Conservation (phyloP, 2,329 filamentous ascomycete genomes). For the Macroventuria anomochaeta region DNA sequence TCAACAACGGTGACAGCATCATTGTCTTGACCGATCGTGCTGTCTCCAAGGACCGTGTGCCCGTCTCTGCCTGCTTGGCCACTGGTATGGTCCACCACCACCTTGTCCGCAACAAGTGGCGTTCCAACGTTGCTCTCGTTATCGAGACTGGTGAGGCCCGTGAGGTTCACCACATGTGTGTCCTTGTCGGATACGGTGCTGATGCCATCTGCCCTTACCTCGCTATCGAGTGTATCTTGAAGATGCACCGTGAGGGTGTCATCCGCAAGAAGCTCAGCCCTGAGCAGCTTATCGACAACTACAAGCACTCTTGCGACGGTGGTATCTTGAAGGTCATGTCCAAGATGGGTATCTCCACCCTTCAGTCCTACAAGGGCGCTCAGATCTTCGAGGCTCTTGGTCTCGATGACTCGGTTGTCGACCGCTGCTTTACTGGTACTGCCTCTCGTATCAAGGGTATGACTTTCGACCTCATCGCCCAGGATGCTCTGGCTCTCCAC, state of each 20-base stretch:
- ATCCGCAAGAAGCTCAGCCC: conserved; percentile 88
- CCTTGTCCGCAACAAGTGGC: conserved; percentile 93
- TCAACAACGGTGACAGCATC: conserved; percentile 82
- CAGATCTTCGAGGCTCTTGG: conserved; percentile 97
- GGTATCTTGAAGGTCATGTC: conserved; percentile 99
- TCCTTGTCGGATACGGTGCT: conserved; percentile 93
- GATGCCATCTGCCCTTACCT: conserved; percentile 96
- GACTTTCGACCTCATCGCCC: conserved; percentile 90
- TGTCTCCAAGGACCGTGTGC: conserved; percentile 79
- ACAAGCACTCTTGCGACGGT: conserved; percentile 94
- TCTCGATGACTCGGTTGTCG: conserved; percentile 88
- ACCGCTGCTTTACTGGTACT: conserved; percentile 93
- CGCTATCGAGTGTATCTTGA: conserved; percentile 93
- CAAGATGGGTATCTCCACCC: conserved; percentile 98
- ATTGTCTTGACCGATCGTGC: conserved; percentile 90
- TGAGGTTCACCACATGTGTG: conserved; percentile 98
- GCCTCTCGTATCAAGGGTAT: conserved; percentile 93
- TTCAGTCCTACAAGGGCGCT: conserved; percentile 95
- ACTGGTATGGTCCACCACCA: conserved; percentile 96
- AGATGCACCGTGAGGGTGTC: conserved; percentile 91
- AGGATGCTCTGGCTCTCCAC: conserved; percentile 93
- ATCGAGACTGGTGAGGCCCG: conserved; percentile 94
- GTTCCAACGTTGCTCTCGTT: conserved; percentile 83
- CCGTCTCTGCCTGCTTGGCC: conserved; percentile 84
- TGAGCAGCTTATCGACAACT: conserved; percentile 87